Evolutionary conservation across 805 yeast species (phyloP).

Genomic region (Priceomyces haplophilus): DNA sequence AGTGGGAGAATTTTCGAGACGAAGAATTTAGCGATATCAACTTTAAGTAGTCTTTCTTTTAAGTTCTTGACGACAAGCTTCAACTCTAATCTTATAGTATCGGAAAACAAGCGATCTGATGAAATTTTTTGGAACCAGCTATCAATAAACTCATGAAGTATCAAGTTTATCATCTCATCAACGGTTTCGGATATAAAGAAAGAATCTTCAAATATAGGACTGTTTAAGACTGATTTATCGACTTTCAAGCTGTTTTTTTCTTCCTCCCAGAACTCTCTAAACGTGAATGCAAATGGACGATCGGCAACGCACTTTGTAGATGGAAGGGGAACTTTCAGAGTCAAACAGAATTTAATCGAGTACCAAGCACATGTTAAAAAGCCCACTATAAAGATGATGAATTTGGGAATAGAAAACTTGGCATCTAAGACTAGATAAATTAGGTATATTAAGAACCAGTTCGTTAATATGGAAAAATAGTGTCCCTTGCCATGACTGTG

Average conservation of each 20-base stretch:
- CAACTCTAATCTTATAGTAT: conserved; percentile 45
- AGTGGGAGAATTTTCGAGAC: conserved; percentile 62
- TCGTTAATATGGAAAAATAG: not conserved
- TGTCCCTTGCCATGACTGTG: not conserved
- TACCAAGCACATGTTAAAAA: not conserved
- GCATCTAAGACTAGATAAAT: not conserved
- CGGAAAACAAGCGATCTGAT: conserved; percentile 24
- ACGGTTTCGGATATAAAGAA: conserved; percentile 52
- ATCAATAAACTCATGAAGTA: conserved; percentile 52
- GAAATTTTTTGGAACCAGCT: conserved; percentile 56
- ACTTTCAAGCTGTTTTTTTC: conserved; percentile 21
- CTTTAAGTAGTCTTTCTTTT: conserved; percentile 34
- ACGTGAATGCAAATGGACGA: conserved; percentile 3
- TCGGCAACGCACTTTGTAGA: not conserved
- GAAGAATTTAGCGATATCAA: conserved; percentile 57
- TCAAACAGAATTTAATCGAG: not conserved
- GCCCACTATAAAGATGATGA: not conserved
- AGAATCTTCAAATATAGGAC: conserved; percentile 44
- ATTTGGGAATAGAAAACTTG: not conserved
- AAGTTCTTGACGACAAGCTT: conserved; percentile 40
- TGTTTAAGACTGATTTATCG: conserved; percentile 17
- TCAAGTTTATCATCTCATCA: conserved; percentile 46
- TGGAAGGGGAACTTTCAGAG: not conserved
- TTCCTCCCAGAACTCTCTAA: conserved; percentile 11
- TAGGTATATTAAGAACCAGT: not conserved